Conservation (phyloP, 1,284 basidiomycete genomes). For the Marasmius tenuissimus region DNA sequence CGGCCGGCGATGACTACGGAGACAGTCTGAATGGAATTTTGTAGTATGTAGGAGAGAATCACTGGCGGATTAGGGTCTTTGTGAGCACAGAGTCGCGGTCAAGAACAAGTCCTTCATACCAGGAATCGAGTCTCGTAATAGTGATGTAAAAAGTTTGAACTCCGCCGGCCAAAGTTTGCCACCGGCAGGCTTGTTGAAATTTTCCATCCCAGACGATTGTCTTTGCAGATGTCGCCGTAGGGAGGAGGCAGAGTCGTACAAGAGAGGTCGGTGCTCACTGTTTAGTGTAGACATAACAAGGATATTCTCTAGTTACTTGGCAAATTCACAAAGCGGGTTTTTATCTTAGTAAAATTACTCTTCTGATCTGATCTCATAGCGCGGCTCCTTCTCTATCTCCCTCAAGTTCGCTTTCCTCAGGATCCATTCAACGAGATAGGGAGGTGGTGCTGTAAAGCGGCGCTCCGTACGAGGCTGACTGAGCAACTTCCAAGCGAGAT, state of each 20-base stretch:
- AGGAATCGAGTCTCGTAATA: slow-evolving; percentile 56
- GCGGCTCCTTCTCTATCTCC: too few relatives aligned
- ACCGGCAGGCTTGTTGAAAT: neutral
- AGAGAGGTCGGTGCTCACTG: neutral
- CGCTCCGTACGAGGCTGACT: too few relatives aligned
- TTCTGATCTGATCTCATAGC: too few relatives aligned
- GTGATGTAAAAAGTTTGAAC: slow-evolving; percentile 42
- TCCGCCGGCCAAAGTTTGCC: slow-evolving; percentile 18
- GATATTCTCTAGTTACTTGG: too few relatives aligned
- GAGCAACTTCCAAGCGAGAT: too few relatives aligned
- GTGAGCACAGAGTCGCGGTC: slow-evolving; percentile 16
- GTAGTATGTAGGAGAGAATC: slow-evolving; percentile 65
- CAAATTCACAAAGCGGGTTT: too few relatives aligned
- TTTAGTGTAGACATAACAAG: too few relatives aligned
- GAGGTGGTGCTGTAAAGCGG: too few relatives aligned
- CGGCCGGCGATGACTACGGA: slow-evolving; percentile 64
- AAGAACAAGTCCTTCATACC: slow-evolving; percentile 27
- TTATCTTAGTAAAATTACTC: too few relatives aligned
- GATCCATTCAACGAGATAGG: too few relatives aligned
- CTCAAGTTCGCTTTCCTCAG: too few relatives aligned
- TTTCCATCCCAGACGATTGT: neutral
- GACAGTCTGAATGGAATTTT: slow-evolving; percentile 70
- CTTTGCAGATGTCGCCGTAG: too few relatives aligned
- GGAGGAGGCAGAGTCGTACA: neutral
- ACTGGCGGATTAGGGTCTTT: slow-evolving; percentile 32